Conservation (phyloP, 2,329 filamentous ascomycete species). For the Trichoderma gracile region DNA sequence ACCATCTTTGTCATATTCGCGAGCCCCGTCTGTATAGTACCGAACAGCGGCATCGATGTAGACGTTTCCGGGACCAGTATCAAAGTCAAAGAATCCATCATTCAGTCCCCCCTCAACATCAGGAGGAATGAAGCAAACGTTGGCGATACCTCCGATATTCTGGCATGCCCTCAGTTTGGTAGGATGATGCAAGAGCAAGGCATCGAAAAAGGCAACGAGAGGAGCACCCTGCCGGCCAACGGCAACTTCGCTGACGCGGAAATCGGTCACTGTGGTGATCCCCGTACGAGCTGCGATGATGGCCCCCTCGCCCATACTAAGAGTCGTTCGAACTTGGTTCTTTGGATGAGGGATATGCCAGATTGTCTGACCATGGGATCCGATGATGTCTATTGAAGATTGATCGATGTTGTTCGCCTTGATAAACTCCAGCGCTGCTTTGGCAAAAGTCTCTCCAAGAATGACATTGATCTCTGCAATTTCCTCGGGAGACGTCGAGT, state of each 20-base stretch:
- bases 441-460: constrained; percentile 25
- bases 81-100: constrained; percentile 39
- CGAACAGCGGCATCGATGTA: constrained; percentile 34
- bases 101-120: constrained; percentile 15
- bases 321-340: constrained; percentile 47
- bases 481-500: constrained; percentile 22
- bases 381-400: constrained; percentile 51
- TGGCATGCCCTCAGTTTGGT: constrained; percentile 52
- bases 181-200: constrained; percentile 50
- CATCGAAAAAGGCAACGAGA: constrained; percentile 53
- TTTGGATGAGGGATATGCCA: constrained; percentile 56
- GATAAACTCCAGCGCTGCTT: constrained; percentile 22
- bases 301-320: constrained; percentile 59
- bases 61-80: constrained; percentile 51
- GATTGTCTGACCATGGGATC: constrained; percentile 59
- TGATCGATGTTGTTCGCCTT: constrained; percentile 26
- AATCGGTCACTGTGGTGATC: constrained; percentile 53
- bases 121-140: constrained; percentile 50
- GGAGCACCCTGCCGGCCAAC: constrained; percentile 50
- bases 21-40: constrained; percentile 41
- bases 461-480: constrained; percentile 25
- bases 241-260: constrained; percentile 50
- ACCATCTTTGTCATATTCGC: constrained; percentile 52
- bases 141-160: constrained; percentile 56
- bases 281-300: constrained; percentile 55